Evolutionary conservation across 202 grass and related monocot species (phyloP), one percentile per base, ranked within the genome.

Genomic region (Brachypodium distachyon): DNA sequence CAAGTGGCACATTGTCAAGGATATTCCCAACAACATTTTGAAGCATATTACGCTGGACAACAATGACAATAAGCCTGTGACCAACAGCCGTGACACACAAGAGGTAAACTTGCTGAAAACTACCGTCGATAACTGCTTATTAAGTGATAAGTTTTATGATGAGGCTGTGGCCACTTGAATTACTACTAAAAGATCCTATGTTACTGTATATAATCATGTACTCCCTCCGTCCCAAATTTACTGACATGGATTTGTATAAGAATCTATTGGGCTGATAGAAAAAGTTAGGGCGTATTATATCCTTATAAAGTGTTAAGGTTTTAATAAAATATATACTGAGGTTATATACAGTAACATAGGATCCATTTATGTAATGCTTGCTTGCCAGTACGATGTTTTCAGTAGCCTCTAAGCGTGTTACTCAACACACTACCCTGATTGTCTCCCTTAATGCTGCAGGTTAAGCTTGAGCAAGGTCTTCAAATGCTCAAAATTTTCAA

Each of bases 401-500:
- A 52, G 49, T 47, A 51, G 14, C n/a, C 21, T 56, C 51, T 51
- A 23, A 47, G 57, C 5, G 11, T 23, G 12, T 48, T 63, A 31
- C 52, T 83, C 54, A 56, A 1, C 0, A 1, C 62, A 55, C 22
- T 42, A 28, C 39, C 39, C 7, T 1, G 1, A n/a, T 23, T 50
- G 11, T 50, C 50, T 68, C 41, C 14, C 13, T n/a, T 74, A n/a
- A 68, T 51, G 33, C 29, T 76, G 38, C 77, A 98, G 95, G 89
- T 98, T 78, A 94, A 90, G 77, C 89, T 98, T 65, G 95, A 98
- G 17, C 91, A 98, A 84, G 95, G 95, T 37, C 87, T 92, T 81
- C 84, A 98, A 61, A 88, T 98, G 82, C 62, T 98, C 39, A 98
- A 90, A 73, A 94, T 98, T 77, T 98, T 98, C 63, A 98, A 95